Evolutionary conservation across 228 moss, liverwort and hornwort genomes (phyloP), one percentile per base, ranked within the genome.

Genomic region (Sphagnum magellanicum): DNA sequence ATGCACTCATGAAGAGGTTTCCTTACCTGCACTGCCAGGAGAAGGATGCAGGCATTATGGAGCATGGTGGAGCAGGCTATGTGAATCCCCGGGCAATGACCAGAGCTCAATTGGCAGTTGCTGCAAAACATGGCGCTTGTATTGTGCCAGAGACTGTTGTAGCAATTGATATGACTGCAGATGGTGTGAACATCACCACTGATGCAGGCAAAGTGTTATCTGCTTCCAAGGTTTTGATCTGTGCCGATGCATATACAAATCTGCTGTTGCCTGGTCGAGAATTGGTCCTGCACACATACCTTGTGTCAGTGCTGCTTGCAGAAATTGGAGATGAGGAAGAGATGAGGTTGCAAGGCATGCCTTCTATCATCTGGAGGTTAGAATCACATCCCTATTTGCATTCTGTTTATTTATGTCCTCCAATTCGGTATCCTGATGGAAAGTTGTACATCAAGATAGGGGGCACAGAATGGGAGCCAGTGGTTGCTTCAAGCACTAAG

Each of bases 351-450:
- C 77, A 73, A 55, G 68, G 68, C 50, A 92, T 92, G 92, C 92
- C 95, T 8, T 91, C 95, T 0, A 74, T 96, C 14, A 92, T 96
- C 64, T 96, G 95, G 92, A 87, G 89, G 50, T 78, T 92, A 51
- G 16, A 51, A 0, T 65, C 58, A 32, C 84, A 92, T 51, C 74
- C 78, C 17, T 60, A 70, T 67, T 74, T 96, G 65, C 74, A 88
- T 70, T 86, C 87, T 52, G 70, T 96, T 4, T 96, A 92, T 72
- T 92, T 87, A 16, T 92, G 91, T 61, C 95, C 95, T 64, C 89
- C 95, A 0, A 75, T 96, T 49, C 63, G 59, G 71, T 95, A 95
- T 69, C 87, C 95, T 4, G 84, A 92, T 52, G 92, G 86, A 13
- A 92, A 84, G 67, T 67, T 65, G 50, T 92, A 76, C 71, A 0